Evolutionary conservation across 352 stramenopile genomes (phyloP), one percentile per base, ranked within the genome.

Genomic region (Plasmopara viticola): DNA sequence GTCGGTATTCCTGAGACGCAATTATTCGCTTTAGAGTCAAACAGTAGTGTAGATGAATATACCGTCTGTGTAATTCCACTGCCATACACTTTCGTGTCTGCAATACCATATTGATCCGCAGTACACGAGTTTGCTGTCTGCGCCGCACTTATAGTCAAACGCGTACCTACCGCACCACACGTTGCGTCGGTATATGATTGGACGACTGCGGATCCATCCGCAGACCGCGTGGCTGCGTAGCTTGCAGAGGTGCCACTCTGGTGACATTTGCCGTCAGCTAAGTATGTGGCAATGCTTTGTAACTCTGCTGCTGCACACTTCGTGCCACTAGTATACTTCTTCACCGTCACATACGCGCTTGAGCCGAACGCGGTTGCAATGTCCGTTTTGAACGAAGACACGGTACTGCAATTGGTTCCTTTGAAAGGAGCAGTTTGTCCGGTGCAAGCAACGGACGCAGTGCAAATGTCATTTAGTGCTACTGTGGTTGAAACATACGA

Each of bases 251-350:
- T 5, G 8, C 15, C 35, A 8, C 30, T 51, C 15, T 48, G 31
- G 35, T 56, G 47, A 28, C 54, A 62, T 17, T 40, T 51, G 9
- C 55, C 55, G 13, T 62, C 48, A 5, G 55, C 55, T 35, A 52
- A 4, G 5, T 57, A 62, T 18, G 54, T 40, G 5, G 40, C 35
- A 12, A 56, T 44, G 10, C 34, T 13, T 10, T 33, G 15, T 7
- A 57, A 14, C 13, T 34, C 3, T 12, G 31, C 13, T n/a, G 39
- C 14, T 37, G 29, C 41, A 30, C 53, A 61, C 9, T 5, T 34
- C 9, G 47, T 17, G 0, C 20, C 34, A 29, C 46, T 0, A 0
- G 9, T 28, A 33, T 61, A 61, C 10, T 31, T 25, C 35, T 58
- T 48, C 17, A 60, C 45, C 4, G 47, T 48, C 15, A 55, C 10